A percentile compares a stretch with the other conserved stretches of the same genome.
These are phyloP conservation scores for Colletotrichum sp. DNA, from an alignment of 2,329 filamentous ascomycete species.

Conservation along the genomic window DNA sequence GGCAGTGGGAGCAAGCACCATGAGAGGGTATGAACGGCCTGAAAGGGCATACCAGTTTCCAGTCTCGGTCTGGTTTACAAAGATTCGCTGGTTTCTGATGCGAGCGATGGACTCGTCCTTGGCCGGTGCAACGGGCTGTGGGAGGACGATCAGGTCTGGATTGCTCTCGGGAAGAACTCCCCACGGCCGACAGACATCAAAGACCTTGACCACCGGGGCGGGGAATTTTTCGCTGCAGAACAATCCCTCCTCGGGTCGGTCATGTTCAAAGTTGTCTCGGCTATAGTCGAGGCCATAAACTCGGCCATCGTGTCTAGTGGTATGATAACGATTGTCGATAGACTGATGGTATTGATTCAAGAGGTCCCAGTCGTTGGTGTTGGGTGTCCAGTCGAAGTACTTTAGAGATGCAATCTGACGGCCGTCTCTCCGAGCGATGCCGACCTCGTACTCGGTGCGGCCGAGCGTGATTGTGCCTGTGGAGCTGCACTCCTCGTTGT, in stretches of 20 bases:
- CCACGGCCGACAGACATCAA: slow-evolving; percentile 81
- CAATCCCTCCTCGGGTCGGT: slow-evolving; percentile 39
- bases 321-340: slow-evolving; percentile 88
- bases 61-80: slow-evolving; percentile 83
- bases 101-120: slow-evolving; percentile 53
- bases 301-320: slow-evolving; percentile 82
- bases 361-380: slow-evolving; percentile 88
- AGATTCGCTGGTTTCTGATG: slow-evolving; percentile 69
- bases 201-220: slow-evolving; percentile 80
- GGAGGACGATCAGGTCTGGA: slow-evolving; percentile 80
- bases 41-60: slow-evolving; percentile 96
- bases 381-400: slow-evolving; percentile 94
- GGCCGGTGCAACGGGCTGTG: slow-evolving; percentile 76
- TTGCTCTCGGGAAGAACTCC: slow-evolving; percentile 67
- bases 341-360: slow-evolving; percentile 80
- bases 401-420: slow-evolving; percentile 85
- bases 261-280: slow-evolving; percentile 55
- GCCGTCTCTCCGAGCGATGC: slow-evolving; percentile 77
- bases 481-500: slow-evolving; percentile 77
- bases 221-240: slow-evolving; percentile 62
- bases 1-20: slow-evolving; percentile 67
- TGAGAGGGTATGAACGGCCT: slow-evolving; percentile 82
- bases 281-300: slow-evolving; percentile 79
- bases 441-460: slow-evolving; percentile 87
- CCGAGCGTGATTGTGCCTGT: slow-evolving; percentile 83